phyloP scores from a whole-genome alignment of 2,329 filamentous ascomycete species.

The Xylariaceae sp. region DNA sequence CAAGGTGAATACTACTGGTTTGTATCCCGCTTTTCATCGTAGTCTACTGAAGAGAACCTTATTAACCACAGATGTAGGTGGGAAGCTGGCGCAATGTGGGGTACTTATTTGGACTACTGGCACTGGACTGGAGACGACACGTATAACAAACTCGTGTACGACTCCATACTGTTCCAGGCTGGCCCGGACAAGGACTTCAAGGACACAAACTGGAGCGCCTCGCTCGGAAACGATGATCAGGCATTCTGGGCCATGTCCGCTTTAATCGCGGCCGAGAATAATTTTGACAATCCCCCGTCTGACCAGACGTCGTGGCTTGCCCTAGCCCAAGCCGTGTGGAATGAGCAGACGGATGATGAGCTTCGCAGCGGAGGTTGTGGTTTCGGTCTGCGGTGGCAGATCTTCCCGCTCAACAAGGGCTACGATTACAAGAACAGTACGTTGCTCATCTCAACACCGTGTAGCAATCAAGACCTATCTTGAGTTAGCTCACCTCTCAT shows the following conservation, averaged over 20 bases:
- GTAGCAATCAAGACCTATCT: background rate
- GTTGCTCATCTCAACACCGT: slow-evolving; percentile 9
- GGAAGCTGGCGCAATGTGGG: slow-evolving; percentile 60
- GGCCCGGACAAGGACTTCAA: slow-evolving; percentile 53
- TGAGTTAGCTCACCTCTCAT: background rate
- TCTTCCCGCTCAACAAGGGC: slow-evolving; percentile 64
- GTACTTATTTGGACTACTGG: slow-evolving; percentile 61
- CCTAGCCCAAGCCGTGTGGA: slow-evolving; percentile 68
- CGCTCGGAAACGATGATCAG: slow-evolving; percentile 61
- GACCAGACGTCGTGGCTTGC: slow-evolving; percentile 64
- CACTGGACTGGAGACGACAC: slow-evolving; percentile 58
- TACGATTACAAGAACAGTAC: slow-evolving; percentile 52
- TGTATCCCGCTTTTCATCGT: background rate
- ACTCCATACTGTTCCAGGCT: slow-evolving; percentile 52
- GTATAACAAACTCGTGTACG: slow-evolving; percentile 54
- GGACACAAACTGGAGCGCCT: slow-evolving; percentile 49
- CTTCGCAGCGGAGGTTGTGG: slow-evolving; percentile 64
- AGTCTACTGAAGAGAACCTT: background rate
- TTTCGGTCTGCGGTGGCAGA: slow-evolving; percentile 71
- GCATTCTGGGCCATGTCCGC: slow-evolving; percentile 70
- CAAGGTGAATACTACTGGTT: slow-evolving; percentile 41
- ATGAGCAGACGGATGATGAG: slow-evolving; percentile 59
- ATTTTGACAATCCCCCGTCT: slow-evolving; percentile 59
- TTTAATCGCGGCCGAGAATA: slow-evolving; percentile 65
- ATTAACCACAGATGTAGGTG: slow-evolving; percentile 49